Conservation (phyloP, 495 filamentous ascomycete genomes). For the Elasticomyces elasticus region DNA sequence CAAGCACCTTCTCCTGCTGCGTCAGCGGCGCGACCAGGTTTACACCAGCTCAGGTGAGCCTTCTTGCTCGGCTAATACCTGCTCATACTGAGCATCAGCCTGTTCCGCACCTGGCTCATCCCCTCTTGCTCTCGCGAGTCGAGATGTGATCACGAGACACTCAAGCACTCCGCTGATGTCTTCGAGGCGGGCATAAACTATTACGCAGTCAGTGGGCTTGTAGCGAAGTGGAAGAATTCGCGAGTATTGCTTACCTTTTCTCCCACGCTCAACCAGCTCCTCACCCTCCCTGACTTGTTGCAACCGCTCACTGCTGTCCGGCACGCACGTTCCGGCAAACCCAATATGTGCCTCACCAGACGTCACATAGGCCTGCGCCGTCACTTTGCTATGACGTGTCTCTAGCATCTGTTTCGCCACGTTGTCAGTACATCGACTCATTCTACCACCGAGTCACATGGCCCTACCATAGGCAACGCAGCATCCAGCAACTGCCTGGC, state of each 20-base stretch:
- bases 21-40: neutral
- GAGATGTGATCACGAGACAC: conserved; percentile 7
- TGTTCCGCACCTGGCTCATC: conserved; percentile 5
- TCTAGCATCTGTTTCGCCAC: conserved; percentile 2
- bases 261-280: neutral
- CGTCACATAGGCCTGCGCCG: conserved; percentile 44
- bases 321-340: conserved; percentile 48
- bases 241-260: neutral
- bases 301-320: conserved; percentile 22
- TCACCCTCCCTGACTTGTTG: conserved; percentile 1
- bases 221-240: neutral
- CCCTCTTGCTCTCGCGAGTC: neutral
- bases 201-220: neutral
- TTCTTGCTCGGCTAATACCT: neutral
- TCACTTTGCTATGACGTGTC: neutral
- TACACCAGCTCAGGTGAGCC: neutral
- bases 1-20: too few relatives aligned
- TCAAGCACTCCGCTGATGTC: neutral
- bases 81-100: conserved; percentile 4
- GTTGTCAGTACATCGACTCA: neutral
- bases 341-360: conserved; percentile 80
- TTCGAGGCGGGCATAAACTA: conserved; percentile 5
- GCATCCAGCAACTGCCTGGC: conserved; percentile 56
- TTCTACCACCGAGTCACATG: neutral
- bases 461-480: conserved; percentile 58